Conservation (phyloP, 495 filamentous ascomycete species). For the Schizothecium vesticola region DNA sequence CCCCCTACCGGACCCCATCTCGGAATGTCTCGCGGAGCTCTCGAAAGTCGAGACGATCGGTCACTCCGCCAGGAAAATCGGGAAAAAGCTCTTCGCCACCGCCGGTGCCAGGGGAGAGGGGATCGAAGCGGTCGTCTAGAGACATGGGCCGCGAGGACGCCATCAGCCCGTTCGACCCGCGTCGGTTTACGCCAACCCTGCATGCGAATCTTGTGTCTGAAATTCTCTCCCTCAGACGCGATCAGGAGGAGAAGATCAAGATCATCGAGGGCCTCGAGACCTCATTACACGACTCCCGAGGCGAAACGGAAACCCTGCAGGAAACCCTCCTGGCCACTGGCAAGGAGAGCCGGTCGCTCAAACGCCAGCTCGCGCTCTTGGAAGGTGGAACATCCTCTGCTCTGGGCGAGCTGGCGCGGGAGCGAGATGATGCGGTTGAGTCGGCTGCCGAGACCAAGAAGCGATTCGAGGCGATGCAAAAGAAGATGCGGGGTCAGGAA, state of each 20-base stretch:
- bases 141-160: constrained; percentile 61
- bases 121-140: constrained; percentile 48
- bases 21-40: constrained; percentile 54
- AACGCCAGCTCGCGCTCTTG: constrained; percentile 75
- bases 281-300: constrained; percentile 60
- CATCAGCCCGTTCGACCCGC: constrained; percentile 76
- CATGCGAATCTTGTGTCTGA: constrained; percentile 94
- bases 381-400: constrained; percentile 85
- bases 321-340: constrained; percentile 53
- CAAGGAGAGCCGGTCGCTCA: constrained; percentile 73
- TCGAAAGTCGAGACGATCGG: constrained; percentile 43
- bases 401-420: constrained; percentile 71
- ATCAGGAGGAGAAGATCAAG: constrained; percentile 80
- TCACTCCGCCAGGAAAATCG: constrained; percentile 54
- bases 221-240: constrained; percentile 79
- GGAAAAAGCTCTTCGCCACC: constrained; percentile 57
- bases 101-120: constrained; percentile 48
- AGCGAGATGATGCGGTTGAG: constrained; percentile 82
- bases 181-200: constrained; percentile 88
- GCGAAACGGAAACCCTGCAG: constrained; percentile 67
- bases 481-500: constrained; percentile 71
- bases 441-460: constrained; percentile 66
- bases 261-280: constrained; percentile 79
- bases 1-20: constrained; percentile 59
- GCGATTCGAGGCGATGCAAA: constrained; percentile 73